phyloP scores from a whole-genome alignment of 139 green algal genomes.

The Tetradesmus obliquus region DNA sequence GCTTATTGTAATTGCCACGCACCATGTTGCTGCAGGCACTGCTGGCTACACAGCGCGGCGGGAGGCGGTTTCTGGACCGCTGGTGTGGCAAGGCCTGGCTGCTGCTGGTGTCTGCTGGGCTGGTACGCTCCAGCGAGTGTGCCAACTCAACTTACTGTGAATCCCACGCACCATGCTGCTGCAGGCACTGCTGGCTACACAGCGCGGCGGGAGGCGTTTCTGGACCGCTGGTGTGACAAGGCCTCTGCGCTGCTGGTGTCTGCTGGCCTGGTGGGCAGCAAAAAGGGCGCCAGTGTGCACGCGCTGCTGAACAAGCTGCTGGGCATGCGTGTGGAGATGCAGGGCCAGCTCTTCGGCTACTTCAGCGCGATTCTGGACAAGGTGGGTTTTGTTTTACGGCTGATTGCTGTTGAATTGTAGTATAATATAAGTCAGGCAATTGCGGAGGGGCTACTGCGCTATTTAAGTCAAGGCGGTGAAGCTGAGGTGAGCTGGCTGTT shows the following conservation, averaged over 20 bases:
- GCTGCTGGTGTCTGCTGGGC: neutral
- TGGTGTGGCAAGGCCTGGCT: too few relatives aligned
- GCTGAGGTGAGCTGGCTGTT: neutral
- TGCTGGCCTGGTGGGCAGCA: slow-evolving; percentile 47
- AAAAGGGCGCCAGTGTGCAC: slow-evolving; percentile 16
- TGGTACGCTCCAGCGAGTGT: neutral
- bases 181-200: slow-evolving; percentile 7
- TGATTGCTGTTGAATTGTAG: neutral
- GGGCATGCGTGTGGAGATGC: slow-evolving; percentile 71
- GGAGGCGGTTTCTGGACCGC: neutral
- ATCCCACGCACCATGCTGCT: neutral
- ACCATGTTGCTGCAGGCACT: neutral
- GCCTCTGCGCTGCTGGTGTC: neutral
- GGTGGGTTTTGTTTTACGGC: neutral
- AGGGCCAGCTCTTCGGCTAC: slow-evolving; percentile 75
- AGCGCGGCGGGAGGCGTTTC: neutral
- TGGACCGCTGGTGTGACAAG: neutral
- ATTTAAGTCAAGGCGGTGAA: neutral
- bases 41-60: neutral
- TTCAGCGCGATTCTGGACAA: slow-evolving; percentile 61
- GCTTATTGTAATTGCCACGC: too few relatives aligned
- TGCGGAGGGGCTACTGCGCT: neutral
- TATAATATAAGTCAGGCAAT: too few relatives aligned
- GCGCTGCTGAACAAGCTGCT: slow-evolving; percentile 85
- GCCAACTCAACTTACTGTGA: too few relatives aligned